phyloP scores from a whole-genome alignment of 805 yeast genomes.

The Kodamaea sagamina region DNA sequence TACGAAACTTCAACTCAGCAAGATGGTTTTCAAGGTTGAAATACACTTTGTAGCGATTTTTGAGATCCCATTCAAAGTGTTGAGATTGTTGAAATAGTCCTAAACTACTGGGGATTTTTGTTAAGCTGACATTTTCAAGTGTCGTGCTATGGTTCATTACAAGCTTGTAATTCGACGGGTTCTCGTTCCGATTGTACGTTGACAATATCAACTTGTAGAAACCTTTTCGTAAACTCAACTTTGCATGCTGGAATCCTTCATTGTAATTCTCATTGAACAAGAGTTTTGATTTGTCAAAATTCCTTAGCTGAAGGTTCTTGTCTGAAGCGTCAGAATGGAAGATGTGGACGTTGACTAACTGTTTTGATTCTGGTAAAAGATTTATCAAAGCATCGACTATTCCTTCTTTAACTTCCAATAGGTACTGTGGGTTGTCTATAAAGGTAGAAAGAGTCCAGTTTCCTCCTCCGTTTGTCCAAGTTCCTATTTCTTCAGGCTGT shows the following conservation, averaged over 20 bases:
- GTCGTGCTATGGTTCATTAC: constrained; percentile 24
- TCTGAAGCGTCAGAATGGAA: constrained; percentile 39
- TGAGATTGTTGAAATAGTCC: constrained; percentile 36
- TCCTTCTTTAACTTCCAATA: constrained; percentile 22
- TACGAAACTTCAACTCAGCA: constrained; percentile 26
- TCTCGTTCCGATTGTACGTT: constrained; percentile 37
- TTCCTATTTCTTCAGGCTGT: constrained; percentile 30
- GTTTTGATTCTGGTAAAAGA: constrained; percentile 21
- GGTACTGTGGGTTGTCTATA: constrained; percentile 57
- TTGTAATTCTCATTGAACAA: constrained; percentile 35
- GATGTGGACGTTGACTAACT: constrained; percentile 42
- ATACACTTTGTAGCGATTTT: constrained; percentile 39
- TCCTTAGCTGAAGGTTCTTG: constrained; percentile 21
- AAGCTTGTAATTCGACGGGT: constrained; percentile 32
- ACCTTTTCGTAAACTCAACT: constrained; percentile 28
- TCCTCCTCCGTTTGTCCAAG: constrained; percentile 60
- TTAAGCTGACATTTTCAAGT: constrained; percentile 12
- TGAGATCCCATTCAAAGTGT: constrained; percentile 39
- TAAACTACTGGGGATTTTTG: constrained; percentile 26
- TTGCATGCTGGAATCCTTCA: constrained; percentile 34
- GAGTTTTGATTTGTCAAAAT: constrained; percentile 24
- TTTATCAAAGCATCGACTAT: constrained; percentile 20
- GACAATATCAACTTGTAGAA: constrained; percentile 50
- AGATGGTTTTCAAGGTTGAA: constrained; percentile 26
- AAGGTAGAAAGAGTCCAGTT: constrained; percentile 50